Conservation (phyloP, 306 rosid species). For the Dalbergia oliveri region DNA sequence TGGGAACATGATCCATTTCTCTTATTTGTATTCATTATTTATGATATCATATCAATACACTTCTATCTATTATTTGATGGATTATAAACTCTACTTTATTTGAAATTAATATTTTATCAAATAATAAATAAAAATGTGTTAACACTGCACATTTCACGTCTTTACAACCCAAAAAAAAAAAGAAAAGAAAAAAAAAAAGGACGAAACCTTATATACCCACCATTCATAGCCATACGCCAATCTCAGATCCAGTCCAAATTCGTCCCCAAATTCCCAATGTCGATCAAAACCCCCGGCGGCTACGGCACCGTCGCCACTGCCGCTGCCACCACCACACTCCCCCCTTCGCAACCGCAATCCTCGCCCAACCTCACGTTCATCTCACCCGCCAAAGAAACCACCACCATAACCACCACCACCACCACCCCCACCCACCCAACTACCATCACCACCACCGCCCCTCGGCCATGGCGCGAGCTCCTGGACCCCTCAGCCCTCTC, state of each 20-base stretch:
- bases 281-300: slow-evolving; percentile 35
- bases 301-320: slow-evolving; percentile 41
- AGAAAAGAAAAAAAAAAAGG: no score
- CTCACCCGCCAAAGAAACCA: slow-evolving; percentile 26
- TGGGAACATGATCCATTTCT: no score
- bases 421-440: not conserved
- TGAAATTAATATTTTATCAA: no score
- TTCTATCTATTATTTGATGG: no score
- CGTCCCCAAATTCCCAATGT: slow-evolving; percentile 17
- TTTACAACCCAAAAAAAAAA: no score
- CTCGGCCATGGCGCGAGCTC: slow-evolving; percentile 59
- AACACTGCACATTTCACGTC: no score
- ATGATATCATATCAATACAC: no score
- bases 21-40: no score
- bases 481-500: slow-evolving; percentile 51
- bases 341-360: slow-evolving; percentile 2
- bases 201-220: not conserved
- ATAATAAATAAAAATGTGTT: no score
- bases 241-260: not conserved
- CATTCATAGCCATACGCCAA: no score
- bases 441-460: slow-evolving; percentile 29
- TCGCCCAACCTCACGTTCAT: slow-evolving; percentile 9
- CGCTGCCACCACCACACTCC: not conserved
- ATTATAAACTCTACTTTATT: no score
- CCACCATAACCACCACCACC: not conserved